These are phyloP conservation scores for Myriosclerotinia scirpicola DNA, from an alignment of 2,329 filamentous ascomycete species.

Conservation along the genomic window DNA sequence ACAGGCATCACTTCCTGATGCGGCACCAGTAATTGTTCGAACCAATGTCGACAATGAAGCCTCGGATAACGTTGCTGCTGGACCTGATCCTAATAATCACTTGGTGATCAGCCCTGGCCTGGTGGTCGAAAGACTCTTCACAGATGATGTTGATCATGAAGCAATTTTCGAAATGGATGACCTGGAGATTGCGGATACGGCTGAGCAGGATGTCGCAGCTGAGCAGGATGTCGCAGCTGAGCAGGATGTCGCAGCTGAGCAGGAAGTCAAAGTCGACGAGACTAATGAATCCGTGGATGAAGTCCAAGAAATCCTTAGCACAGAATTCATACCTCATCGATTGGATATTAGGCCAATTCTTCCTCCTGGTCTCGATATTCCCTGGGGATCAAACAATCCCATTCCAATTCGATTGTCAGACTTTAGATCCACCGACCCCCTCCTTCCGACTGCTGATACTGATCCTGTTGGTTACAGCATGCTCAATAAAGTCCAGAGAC, in stretches of 20 bases:
- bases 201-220: not conserved
- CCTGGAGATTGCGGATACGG: too few species aligned
- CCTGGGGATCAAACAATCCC: not conserved
- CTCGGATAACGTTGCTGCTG: not conserved
- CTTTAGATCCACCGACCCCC: not conserved
- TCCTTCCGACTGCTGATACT: not conserved
- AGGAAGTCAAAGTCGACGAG: not conserved
- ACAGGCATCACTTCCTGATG: too few species aligned
- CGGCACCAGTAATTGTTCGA: not conserved
- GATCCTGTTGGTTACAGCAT: not conserved
- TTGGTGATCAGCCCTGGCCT: too few species aligned
- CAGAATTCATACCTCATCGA: not conserved
- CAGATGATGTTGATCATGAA: not conserved
- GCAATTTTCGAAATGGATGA: not conserved
- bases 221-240: not conserved
- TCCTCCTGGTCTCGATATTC: not conserved
- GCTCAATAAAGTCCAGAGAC: not conserved
- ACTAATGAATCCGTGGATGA: not conserved
- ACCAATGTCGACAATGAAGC: not conserved
- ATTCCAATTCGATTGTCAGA: not conserved
- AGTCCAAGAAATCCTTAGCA: not conserved
- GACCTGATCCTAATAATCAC: accelerated
- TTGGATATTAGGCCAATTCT: not conserved
- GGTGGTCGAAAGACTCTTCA: too few species aligned
- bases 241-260: not conserved